These are phyloP conservation scores for Sugiyamaella grinbergsii DNA, from an alignment of 1,139 yeast species.

Conservation along the genomic window DNA sequence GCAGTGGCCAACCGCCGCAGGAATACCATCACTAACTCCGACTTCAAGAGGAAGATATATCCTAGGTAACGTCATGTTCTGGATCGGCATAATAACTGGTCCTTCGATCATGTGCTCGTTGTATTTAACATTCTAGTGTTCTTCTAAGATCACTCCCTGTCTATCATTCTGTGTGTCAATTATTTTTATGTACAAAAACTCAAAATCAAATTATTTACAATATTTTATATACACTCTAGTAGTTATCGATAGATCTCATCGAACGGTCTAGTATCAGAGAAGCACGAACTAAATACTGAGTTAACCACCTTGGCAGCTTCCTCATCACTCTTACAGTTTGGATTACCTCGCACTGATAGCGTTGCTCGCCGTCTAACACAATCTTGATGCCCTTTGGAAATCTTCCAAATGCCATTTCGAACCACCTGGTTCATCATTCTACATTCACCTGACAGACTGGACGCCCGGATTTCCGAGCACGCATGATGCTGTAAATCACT, in stretches of 20 bases:
- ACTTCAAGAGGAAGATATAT: conserved; percentile 49
- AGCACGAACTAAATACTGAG: conserved; percentile 90
- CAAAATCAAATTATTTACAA: not conserved
- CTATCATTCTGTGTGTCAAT: no score
- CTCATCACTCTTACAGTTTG: conserved; percentile 67
- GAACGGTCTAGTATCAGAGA: conserved; percentile 92
- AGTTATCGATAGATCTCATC: conserved; percentile 77
- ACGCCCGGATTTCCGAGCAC: conserved; percentile 93
- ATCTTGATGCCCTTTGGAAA: conserved; percentile 82
- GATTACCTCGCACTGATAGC: conserved; percentile 82
- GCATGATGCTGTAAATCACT: conserved; percentile 87
- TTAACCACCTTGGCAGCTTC: conserved; percentile 81
- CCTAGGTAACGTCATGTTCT: conserved; percentile 80
- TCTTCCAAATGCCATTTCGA: conserved; percentile 54
- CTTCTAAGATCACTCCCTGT: no score
- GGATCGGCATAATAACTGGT: conserved; percentile 90
- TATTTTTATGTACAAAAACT: conserved; percentile 14
- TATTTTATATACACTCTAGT: not conserved
- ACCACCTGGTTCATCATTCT: conserved; percentile 83
- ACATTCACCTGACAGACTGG: conserved; percentile 93
- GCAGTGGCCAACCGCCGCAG: not conserved
- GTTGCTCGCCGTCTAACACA: conserved; percentile 90
- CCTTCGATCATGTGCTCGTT: conserved; percentile 87
- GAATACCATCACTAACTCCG: not conserved
- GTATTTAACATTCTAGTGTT: conserved; percentile 74